Percentiles rank a stretch among this genome's conserved stretches.
phyloP scores from a whole-genome alignment of 106 monocot genomes.

The Xerophyta viscosa region DNA sequence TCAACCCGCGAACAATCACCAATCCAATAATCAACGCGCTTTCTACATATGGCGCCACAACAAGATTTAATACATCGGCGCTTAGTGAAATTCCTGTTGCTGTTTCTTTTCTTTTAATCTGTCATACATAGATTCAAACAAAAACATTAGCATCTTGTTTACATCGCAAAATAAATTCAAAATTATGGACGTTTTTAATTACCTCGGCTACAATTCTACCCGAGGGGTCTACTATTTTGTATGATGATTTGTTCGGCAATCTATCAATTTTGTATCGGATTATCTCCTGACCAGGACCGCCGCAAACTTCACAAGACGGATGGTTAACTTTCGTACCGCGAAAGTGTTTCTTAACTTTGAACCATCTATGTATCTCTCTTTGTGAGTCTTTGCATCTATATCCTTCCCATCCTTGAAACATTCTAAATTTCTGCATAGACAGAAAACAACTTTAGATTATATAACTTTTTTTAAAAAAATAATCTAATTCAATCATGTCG shows the following conservation, averaged over 20 bases:
- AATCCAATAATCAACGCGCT: too few species aligned
- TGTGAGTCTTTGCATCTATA: slow-evolving; percentile 4
- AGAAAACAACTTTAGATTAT: background rate
- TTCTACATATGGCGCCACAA: too few species aligned
- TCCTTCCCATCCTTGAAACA: slow-evolving; percentile 9
- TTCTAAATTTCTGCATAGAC: slow-evolving; percentile 3
- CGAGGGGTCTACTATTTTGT: slow-evolving; percentile 2
- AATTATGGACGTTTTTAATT: too few species aligned
- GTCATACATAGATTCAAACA: too few species aligned
- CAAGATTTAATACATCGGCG: too few species aligned
- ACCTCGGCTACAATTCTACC: slow-evolving; percentile 5
- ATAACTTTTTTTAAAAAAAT: too few species aligned
- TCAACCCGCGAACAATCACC: too few species aligned
- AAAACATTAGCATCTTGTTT: too few species aligned
- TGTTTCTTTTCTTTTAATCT: too few species aligned
- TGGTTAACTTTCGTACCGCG: background rate
- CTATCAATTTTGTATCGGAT: slow-evolving; percentile 3
- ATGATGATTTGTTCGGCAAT: slow-evolving; percentile 5
- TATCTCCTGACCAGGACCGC: background rate
- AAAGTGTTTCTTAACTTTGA: slow-evolving; percentile 5
- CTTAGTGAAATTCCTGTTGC: too few species aligned
- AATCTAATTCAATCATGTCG: too few species aligned
- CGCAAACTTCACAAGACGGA: slow-evolving; percentile 6
- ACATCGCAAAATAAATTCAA: too few species aligned
- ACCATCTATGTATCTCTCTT: slow-evolving; percentile 1